These are phyloP conservation scores for Ligustrum vulgare DNA, from an alignment of 257 asterid genomes.

Conservation along the genomic window DNA sequence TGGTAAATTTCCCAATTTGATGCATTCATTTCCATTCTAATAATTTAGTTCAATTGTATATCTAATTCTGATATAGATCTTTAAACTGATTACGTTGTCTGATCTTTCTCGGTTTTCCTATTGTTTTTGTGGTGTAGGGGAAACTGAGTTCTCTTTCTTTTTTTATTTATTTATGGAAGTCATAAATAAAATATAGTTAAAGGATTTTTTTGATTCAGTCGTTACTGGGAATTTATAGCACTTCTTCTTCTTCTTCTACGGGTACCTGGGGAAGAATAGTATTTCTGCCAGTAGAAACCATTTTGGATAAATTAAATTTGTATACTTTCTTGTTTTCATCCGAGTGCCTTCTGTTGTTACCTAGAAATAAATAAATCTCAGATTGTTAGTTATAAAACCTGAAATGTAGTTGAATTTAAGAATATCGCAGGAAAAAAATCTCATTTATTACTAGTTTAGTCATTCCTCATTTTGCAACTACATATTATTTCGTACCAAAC, in stretches of 20 bases:
- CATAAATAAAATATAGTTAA: background rate
- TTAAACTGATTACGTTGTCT: background rate
- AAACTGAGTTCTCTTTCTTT: background rate
- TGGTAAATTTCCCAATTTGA: conserved; percentile 34
- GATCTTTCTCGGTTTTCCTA: background rate
- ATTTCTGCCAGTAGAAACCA: background rate
- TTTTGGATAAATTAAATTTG: background rate
- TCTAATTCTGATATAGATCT: background rate
- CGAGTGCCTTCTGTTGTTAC: no score
- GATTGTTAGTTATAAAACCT: background rate
- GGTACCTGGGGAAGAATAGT: background rate
- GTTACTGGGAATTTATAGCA: background rate
- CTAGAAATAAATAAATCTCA: background rate
- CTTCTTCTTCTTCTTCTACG: background rate
- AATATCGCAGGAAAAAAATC: background rate
- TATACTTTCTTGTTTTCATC: background rate
- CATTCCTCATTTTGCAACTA: background rate
- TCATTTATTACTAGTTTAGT: background rate
- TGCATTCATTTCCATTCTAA: background rate
- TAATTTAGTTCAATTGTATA: background rate
- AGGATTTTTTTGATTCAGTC: background rate
- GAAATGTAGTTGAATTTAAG: background rate
- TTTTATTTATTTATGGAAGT: background rate
- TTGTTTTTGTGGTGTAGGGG: background rate
- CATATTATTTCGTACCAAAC: background rate